Conservation (phyloP, 257 asterid genomes). For the Jasminum sambac region DNA sequence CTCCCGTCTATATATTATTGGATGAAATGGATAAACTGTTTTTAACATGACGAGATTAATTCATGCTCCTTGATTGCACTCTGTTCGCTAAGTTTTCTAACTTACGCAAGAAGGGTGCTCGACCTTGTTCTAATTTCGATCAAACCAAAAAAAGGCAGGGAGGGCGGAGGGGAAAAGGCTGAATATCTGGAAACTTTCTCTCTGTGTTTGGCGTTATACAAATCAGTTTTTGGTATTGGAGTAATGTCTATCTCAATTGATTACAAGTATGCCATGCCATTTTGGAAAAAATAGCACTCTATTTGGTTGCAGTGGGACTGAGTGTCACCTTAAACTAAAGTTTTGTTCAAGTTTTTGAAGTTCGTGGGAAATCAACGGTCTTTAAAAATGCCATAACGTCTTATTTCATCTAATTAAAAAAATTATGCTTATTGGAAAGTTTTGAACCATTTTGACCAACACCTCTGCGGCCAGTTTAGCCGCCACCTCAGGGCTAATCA, state of each 20-base stretch:
- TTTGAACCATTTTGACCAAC: too few relatives aligned
- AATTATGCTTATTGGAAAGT: background rate
- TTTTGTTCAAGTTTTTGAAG: background rate
- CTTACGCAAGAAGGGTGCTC: background rate
- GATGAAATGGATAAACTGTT: background rate
- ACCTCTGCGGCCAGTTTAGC: too few relatives aligned
- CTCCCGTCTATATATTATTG: background rate
- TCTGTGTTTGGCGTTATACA: background rate
- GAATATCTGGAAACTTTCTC: background rate
- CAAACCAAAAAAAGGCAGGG: background rate
- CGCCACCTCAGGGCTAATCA: too few relatives aligned
- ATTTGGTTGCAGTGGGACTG: background rate
- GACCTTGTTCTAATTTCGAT: background rate
- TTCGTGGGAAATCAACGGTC: background rate
- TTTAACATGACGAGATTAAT: too few relatives aligned
- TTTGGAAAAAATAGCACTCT: background rate
- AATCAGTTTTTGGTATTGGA: background rate
- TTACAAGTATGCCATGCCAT: background rate
- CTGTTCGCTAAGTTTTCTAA: background rate
- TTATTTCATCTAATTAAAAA: background rate
- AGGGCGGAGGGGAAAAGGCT: background rate
- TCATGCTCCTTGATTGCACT: background rate
- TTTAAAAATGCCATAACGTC: background rate
- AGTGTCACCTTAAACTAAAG: background rate
- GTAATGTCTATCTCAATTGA: background rate